These are phyloP conservation scores for Castanospermum australe DNA, from an alignment of 306 rosid genomes.

Conservation along the genomic window DNA sequence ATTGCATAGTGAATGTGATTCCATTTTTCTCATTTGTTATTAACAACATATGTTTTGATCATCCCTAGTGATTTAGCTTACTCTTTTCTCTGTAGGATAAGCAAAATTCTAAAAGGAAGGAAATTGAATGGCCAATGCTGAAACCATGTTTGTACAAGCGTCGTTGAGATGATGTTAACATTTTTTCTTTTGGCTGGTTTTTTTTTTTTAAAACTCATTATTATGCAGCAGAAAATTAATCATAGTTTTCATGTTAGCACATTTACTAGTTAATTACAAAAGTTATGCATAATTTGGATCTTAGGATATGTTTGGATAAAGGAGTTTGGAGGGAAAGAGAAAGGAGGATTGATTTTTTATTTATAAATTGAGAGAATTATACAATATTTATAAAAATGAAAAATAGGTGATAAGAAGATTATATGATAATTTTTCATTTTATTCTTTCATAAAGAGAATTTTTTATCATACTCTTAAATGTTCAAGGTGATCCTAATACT, in stretches of 20 bases:
- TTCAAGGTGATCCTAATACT: neutral
- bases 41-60: neutral
- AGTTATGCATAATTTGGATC: neutral
- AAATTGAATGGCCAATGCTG: conserved; percentile 78
- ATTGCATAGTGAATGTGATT: neutral
- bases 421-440: too few relatives aligned
- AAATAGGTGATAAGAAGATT: too few relatives aligned
- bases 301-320: too few relatives aligned
- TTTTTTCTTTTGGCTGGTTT: neutral
- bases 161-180: conserved; percentile 42
- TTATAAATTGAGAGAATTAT: too few relatives aligned
- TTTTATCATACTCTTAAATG: too few relatives aligned
- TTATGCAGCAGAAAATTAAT: neutral
- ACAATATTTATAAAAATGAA: too few relatives aligned
- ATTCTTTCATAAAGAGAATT: too few relatives aligned
- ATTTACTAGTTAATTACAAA: neutral
- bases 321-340: too few relatives aligned
- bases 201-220: neutral
- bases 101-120: conserved; percentile 46
- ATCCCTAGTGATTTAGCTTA: neutral
- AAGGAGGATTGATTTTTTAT: too few relatives aligned
- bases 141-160: conserved; percentile 97
- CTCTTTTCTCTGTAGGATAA: conserved; percentile 49
- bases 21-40: neutral
- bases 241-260: neutral